phyloP scores from a whole-genome alignment of 1,139 yeast genomes.

The Diutina siamensis region DNA sequence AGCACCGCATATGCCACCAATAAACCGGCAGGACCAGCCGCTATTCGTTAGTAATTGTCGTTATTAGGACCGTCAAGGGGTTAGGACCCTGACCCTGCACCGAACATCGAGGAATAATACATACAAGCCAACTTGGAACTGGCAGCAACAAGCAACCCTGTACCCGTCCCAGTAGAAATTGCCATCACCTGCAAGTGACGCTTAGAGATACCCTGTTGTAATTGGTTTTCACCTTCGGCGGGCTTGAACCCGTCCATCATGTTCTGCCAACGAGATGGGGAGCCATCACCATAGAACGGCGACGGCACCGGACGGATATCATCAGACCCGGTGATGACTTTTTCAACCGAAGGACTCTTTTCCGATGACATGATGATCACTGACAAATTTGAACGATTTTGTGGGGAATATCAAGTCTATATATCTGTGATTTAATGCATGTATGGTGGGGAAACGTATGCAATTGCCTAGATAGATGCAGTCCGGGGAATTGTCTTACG shows the following conservation, averaged over 20 bases:
- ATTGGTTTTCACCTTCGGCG: neutral
- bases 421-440: neutral
- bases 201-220: constrained; percentile 3
- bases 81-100: neutral
- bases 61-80: too few species aligned
- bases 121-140: constrained; percentile 18
- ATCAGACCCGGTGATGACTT: neutral
- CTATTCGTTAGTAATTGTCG: neutral
- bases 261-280: neutral
- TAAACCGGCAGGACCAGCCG: constrained; percentile 25
- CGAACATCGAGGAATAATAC: neutral
- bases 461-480: neutral
- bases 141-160: constrained; percentile 27
- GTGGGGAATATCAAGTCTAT: neutral
- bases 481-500: neutral
- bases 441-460: neutral
- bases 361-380: neutral
- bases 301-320: neutral
- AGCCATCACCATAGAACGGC: neutral
- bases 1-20: constrained; percentile 22
- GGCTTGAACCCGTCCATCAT: constrained; percentile 12
- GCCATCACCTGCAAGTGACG: constrained; percentile 23
- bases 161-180: constrained; percentile 25
- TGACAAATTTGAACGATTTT: neutral
- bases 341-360: neutral